Percentiles rank a stretch among this genome's conserved stretches.
phyloP scores from a whole-genome alignment of 805 yeast species.

The Nakazawaea anatomiae region DNA sequence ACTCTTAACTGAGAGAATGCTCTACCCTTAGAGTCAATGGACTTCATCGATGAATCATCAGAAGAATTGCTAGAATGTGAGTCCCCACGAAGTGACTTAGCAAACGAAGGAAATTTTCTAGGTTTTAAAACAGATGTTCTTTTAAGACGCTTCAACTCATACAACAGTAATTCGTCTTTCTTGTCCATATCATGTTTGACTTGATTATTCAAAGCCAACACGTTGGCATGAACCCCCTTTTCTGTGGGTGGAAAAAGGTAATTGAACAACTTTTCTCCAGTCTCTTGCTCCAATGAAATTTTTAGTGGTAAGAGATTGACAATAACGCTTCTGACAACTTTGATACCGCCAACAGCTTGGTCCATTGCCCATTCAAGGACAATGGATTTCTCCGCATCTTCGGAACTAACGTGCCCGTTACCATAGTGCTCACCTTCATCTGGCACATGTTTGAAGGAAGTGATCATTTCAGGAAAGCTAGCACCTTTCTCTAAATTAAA shows the following conservation, averaged over 20 bases:
- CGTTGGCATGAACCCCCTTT: conserved; percentile 6
- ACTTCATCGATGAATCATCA: neutral
- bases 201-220: conserved; percentile 9
- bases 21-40: neutral
- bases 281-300: conserved; percentile 65
- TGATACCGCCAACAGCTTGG: conserved; percentile 85
- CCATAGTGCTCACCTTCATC: conserved; percentile 14
- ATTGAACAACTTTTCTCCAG: conserved; percentile 55
- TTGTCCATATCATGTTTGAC: conserved; percentile 12
- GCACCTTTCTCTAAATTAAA: conserved; percentile 55
- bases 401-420: conserved; percentile 10
- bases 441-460: conserved; percentile 35
- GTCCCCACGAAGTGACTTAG: neutral
- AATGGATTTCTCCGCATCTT: conserved; percentile 27
- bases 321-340: conserved; percentile 63
- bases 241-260: conserved; percentile 61
- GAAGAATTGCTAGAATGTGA: neutral
- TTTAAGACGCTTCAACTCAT: neutral
- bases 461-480: conserved; percentile 64
- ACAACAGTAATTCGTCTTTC: conserved; percentile 25
- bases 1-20: neutral
- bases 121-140: neutral
- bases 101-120: neutral
- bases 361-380: conserved; percentile 70
- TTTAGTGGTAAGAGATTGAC: conserved; percentile 60